Evolutionary conservation across 1,284 basidiomycete genomes (phyloP).

Genomic region (Microstroma glucosiphilum): DNA sequence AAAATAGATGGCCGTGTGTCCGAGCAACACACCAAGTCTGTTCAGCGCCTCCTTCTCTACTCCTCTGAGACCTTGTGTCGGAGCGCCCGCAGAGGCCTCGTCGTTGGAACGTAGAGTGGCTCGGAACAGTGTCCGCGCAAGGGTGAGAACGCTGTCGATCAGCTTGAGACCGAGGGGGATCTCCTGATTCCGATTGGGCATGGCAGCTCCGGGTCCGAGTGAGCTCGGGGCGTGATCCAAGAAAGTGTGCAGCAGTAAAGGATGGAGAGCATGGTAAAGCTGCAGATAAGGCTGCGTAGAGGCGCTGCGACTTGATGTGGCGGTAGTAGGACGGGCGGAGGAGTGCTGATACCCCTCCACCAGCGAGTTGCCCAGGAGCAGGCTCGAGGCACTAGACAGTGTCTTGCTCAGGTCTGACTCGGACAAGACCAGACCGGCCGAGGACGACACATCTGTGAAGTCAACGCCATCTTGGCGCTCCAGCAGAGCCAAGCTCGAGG

Average conservation of each 20-base stretch:
- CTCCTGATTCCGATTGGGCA: not conserved
- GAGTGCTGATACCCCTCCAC: not conserved
- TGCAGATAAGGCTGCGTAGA: not conserved
- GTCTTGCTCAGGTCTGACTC: not conserved
- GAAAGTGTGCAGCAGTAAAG: not conserved
- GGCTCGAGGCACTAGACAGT: not conserved
- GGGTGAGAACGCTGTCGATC: not conserved
- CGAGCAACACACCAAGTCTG: not conserved
- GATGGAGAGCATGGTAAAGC: not conserved
- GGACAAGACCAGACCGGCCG: not conserved
- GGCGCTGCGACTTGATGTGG: not conserved
- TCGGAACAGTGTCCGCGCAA: not conserved
- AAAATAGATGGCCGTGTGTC: conserved; percentile 1
- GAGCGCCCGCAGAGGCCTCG: not conserved
- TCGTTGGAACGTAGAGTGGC: not conserved
- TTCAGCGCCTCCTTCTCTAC: not conserved
- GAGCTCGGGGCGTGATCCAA: not conserved
- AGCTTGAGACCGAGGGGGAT: conserved; percentile 1
- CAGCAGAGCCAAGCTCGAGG: not conserved
- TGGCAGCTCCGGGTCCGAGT: not conserved
- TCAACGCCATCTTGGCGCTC: not conserved
- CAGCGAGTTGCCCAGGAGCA: not conserved
- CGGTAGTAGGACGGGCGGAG: not conserved
- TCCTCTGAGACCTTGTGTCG: not conserved
- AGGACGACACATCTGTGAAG: not conserved